phyloP scores from a whole-genome alignment of 2,329 filamentous ascomycete species.

The Coniosporium tulheliwenetii region DNA sequence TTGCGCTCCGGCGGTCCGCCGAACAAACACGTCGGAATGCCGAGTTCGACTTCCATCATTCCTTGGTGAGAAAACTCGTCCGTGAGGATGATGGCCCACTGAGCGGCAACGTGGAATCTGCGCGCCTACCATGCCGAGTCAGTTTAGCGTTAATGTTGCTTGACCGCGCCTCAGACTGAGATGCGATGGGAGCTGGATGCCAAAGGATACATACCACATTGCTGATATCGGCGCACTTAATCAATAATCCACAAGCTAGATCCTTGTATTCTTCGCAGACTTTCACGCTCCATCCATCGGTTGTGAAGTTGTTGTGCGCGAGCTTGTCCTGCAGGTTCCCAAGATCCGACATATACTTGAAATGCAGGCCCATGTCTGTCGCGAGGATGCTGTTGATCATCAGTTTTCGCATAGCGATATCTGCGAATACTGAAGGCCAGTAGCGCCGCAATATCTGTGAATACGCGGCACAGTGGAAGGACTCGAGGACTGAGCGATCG shows the following conservation, averaged over 20 bases:
- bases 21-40: conserved; percentile 77
- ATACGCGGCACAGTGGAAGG: conserved; percentile 93
- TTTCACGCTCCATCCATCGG: conserved; percentile 63
- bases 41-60: conserved; percentile 75
- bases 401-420: conserved; percentile 64
- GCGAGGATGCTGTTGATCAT: conserved; percentile 98
- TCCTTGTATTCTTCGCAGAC: conserved; percentile 62
- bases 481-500: conserved; percentile 89
- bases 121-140: conserved; percentile 45
- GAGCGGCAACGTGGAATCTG: conserved; percentile 62
- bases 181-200: no score
- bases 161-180: no score
- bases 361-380: conserved; percentile 94
- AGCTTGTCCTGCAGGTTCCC: conserved; percentile 68
- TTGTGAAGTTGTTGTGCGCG: conserved; percentile 43
- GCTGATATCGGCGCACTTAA: conserved; percentile 97
- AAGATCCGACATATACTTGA: conserved; percentile 87
- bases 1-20: conserved; percentile 64
- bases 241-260: conserved; percentile 75
- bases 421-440: conserved; percentile 72
- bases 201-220: conserved; percentile 65
- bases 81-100: conserved; percentile 89
- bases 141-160: no score
- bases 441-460: conserved; percentile 87
- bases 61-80: conserved; percentile 91